Evolutionary conservation across 164 flowering plant species (phyloP), one percentile per base, ranked within the genome.

Genomic region (Berberis vulgaris): DNA sequence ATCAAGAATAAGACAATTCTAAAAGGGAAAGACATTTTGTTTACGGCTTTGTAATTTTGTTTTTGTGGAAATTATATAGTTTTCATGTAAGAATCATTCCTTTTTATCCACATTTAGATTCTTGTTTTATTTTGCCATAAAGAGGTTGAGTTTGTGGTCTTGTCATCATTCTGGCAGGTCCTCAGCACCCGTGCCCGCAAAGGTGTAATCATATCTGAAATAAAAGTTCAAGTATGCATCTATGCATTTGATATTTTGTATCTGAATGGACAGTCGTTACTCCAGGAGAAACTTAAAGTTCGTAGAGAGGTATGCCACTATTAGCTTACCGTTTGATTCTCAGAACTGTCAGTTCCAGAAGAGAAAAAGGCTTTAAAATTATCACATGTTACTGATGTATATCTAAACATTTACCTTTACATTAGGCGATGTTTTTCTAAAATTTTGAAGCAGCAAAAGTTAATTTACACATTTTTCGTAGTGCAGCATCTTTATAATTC

Each of bases 151-250:
- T 26, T 26, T 26, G 26, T 26, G 26, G 26, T 26, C 26, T 26
- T 26, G 26, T 26, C 5, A 43, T 67, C 5, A 61, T 71, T 60
- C 43, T 73, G 67, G 68, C 90, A 95, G 97, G 71, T 80, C 49
- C 92, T 95, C 50, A 91, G 81, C 62, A 86, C 89, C 8, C 87
- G 96, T 67, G 91, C 97, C 69, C 86, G 94, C 41, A 95, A 91
- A 79, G 91, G 86, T 81, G 99, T 89, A 67, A 72, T 57, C 5
- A 42, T 85, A 71, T 79, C 80, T 75, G 96, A 91, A 13, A 91
- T 95, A 70, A 88, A 82, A 77, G 86, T 95, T 68, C 76, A 81
- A 43, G 99, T 95, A 47, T 91, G 97, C 82, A 80, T 91, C 65
- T 95, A 62, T 79, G 94, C 97, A 61, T 91, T 91, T 71, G 97